Base-by-base conservation (phyloP, 768 basidiomycete species). In the Agrocybe chaxingu region DNA sequence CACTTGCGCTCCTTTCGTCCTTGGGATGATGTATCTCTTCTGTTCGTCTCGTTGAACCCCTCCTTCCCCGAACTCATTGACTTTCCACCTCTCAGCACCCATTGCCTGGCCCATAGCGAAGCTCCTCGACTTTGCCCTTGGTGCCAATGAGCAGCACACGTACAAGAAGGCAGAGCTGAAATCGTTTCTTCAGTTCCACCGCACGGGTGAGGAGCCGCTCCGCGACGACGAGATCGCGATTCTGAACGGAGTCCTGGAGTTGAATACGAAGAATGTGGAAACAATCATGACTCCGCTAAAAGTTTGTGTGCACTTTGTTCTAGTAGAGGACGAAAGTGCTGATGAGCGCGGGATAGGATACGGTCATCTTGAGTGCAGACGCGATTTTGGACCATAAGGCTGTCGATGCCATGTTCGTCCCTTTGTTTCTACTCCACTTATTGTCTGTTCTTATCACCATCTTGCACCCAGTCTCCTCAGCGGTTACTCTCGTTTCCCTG, bases 401-500 rank as follows among this genome's bases (percentile, higher is more conserved):
- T 1, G 84, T 98, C 12, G 92, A 95, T 62, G 74, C 73, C 41
- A 79, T 92, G 89, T 88, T 58, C 9, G 66, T 57, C 7, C 34
- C 10, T 4, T 51, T 39, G n/a, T n/a, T 10, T 34, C 48, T 9
- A 36, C 9, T 42, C 24, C 36, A 30, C 31, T 45, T 10, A 49
- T 52, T 9, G 18, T 13, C 54, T 56, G 42, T 58, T 29, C 7
- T 18, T 39, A 39, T 30, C 29, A 1, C 18, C 24, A 4, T 19
- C 35, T 39, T 30, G 4, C 12, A 16, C 51, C 8, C 57, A 88
- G 85, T 40, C 66, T 89, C 16, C 62, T 75, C n/a, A 88, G 84
- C 55, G 95, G 95, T 0, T 97, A 96, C 64, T 95, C 93, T 1
- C 84, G 95, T 13, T 90, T 98, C 61, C 95, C 95, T 0, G 80